A percentile compares a stretch with the other conserved stretches of the same genome.
These are phyloP conservation scores for Rhodosporidiobolus odoratus DNA, from an alignment of 768 basidiomycete species.

Conservation along the genomic window DNA sequence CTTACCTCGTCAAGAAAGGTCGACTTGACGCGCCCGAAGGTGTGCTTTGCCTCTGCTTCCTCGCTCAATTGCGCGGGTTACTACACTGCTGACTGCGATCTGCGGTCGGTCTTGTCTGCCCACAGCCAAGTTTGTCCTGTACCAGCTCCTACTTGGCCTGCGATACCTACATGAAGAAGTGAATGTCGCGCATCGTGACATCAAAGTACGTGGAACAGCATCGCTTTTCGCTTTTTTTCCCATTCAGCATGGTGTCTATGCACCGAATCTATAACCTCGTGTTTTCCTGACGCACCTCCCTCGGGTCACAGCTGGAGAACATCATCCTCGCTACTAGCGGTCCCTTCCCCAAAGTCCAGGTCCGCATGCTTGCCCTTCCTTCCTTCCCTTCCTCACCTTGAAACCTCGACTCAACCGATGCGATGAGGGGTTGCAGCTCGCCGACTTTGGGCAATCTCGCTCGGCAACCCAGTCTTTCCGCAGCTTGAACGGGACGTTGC, in stretches of 20 bases:
- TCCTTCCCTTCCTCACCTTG: neutral
- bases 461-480: neutral
- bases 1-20: constrained; percentile 22
- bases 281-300: neutral
- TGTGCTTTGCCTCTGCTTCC: neutral
- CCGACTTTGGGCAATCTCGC: constrained; percentile 22
- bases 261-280: neutral
- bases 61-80: neutral
- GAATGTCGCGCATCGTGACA: constrained; percentile 25
- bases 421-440: neutral
- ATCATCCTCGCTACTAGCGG: constrained; percentile 5
- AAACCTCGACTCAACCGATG: neutral
- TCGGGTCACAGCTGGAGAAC: constrained; percentile 21
- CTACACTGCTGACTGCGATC: neutral
- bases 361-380: neutral
- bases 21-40: constrained; percentile 24
- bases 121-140: constrained; percentile 25
- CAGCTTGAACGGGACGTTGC: constrained; percentile 17
- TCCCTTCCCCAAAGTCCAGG: constrained; percentile 15
- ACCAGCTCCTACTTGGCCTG: constrained; percentile 28
- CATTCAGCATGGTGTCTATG: too few species aligned
- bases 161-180: constrained; percentile 23
- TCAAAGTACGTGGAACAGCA: constrained; percentile 4
- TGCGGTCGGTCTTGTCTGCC: neutral
- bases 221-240: neutral